A percentile compares a stretch with the other conserved stretches of the same genome.
These are phyloP conservation scores for Scenedesmus sp. DNA, from an alignment of 163 green algal genomes.

Conservation along the genomic window DNA sequence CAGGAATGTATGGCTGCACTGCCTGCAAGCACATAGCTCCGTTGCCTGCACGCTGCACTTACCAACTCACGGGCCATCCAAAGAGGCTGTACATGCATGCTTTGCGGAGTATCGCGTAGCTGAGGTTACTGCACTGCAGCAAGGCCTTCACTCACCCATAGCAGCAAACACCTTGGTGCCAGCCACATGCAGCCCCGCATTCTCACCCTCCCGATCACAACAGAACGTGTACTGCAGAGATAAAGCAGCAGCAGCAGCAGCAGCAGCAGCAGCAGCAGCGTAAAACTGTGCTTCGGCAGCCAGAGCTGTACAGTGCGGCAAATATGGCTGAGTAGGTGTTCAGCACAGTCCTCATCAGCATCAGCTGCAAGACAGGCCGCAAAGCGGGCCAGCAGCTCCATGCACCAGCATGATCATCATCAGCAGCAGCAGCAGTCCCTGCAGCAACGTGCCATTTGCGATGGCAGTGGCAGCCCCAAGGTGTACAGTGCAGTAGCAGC, in stretches of 20 bases:
- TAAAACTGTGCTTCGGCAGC: too few species aligned
- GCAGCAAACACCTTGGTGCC: background rate
- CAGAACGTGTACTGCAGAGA: conserved; percentile 6
- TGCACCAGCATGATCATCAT: background rate
- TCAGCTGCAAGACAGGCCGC: background rate
- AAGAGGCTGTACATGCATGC: too few species aligned
- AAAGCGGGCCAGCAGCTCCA: background rate
- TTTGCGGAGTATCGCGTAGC: too few species aligned
- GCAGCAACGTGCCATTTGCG: background rate
- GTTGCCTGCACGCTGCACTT: too few species aligned
- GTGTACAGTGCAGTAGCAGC: background rate
- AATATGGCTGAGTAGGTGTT: too few species aligned
- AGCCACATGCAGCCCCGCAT: background rate
- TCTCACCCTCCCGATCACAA: background rate
- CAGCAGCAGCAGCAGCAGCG: background rate
- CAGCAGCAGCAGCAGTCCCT: background rate
- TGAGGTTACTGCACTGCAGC: background rate
- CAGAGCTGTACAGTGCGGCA: too few species aligned
- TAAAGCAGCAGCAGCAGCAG: background rate
- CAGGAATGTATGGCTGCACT: too few species aligned
- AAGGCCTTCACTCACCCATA: background rate
- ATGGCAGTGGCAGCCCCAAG: background rate
- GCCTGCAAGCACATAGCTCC: too few species aligned
- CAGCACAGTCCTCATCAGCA: too few species aligned
- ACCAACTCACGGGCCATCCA: too few species aligned